Evolutionary conservation across 2,329 filamentous ascomycete species (phyloP).

Genomic region (Aspergillus ruber): DNA sequence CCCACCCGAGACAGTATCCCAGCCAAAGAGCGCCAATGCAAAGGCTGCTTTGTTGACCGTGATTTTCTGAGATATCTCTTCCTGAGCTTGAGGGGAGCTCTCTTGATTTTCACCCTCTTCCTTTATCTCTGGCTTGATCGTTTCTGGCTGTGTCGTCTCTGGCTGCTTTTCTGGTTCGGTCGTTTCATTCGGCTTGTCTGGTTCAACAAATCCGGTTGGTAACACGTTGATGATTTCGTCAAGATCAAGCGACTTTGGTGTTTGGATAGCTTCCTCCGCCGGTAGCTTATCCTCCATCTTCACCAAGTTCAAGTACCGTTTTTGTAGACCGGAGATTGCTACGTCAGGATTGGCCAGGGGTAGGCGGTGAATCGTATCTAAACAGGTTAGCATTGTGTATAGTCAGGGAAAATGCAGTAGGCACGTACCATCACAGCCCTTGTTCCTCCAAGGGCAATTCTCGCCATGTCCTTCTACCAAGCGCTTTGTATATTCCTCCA

Average conservation of each 20-base stretch:
- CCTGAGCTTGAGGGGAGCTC: constrained; percentile 3
- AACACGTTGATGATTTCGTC: constrained; percentile 23
- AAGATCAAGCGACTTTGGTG: constrained; percentile 27
- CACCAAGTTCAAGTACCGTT: constrained; percentile 56
- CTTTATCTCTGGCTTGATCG: neutral
- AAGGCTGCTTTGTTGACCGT: constrained; percentile 57
- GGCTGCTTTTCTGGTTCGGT: constrained; percentile 7
- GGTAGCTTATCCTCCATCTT: constrained; percentile 35
- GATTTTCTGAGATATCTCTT: constrained; percentile 4
- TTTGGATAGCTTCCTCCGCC: constrained; percentile 21
- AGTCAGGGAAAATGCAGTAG: too few relatives aligned
- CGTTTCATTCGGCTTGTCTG: constrained; percentile 10
- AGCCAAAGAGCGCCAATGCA: constrained; percentile 65
- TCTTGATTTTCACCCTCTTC: constrained; percentile 2
- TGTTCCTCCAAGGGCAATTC: constrained; percentile 77
- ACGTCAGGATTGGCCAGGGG: constrained; percentile 57
- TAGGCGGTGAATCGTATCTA: constrained; percentile 59
- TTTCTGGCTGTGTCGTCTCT: neutral
- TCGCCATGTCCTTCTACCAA: constrained; percentile 71
- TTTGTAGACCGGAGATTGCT: constrained; percentile 53
- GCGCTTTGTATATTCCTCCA: constrained; percentile 67
- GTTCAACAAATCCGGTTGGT: constrained; percentile 18
- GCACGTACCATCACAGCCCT: constrained; percentile 76
- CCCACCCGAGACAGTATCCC: constrained; percentile 52
- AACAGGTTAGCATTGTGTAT: neutral